Conservation (phyloP, 2,329 filamentous ascomycete species). For the Ophiocordyceps camponoti-rufipedis region DNA sequence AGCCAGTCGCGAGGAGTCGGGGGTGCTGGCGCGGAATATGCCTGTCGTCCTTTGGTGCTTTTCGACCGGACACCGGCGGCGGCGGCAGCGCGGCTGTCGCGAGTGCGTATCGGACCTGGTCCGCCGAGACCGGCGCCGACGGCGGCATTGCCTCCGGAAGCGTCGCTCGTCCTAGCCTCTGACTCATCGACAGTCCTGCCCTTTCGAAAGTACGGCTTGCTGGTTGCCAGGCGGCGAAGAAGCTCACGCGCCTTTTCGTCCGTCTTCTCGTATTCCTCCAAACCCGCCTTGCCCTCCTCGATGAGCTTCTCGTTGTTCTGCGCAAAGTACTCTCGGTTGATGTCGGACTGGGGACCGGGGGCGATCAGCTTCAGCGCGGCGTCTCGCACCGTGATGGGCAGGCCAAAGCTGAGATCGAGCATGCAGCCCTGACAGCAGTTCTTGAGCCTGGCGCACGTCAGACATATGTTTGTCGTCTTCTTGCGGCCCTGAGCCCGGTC, state of each 20-base stretch:
- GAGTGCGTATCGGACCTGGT: slow-evolving; percentile 64
- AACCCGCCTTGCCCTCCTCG: slow-evolving; percentile 69
- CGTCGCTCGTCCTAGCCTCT: slow-evolving; percentile 14
- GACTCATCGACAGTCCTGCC: slow-evolving; percentile 53
- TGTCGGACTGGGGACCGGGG: slow-evolving; percentile 74
- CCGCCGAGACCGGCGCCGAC: slow-evolving; percentile 40
- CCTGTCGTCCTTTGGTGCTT: slow-evolving; percentile 24
- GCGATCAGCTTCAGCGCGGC: slow-evolving; percentile 96
- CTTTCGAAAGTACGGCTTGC: slow-evolving; percentile 89
- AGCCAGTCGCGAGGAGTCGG: slow-evolving; percentile 71
- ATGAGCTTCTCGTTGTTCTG: slow-evolving; percentile 94
- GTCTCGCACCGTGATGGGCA: slow-evolving; percentile 88
- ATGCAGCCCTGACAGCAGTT: slow-evolving; percentile 99
- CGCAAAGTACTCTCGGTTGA: slow-evolving; percentile 95
- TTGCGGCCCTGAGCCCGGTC: slow-evolving; percentile 76
- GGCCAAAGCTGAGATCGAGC: slow-evolving; percentile 88
- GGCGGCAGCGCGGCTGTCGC: slow-evolving; percentile 36
- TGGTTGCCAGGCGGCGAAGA: slow-evolving; percentile 66
- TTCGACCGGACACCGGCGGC: slow-evolving; percentile 30
- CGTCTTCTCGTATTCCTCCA: slow-evolving; percentile 89
- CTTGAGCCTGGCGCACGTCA: slow-evolving; percentile 91
- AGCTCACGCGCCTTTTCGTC: slow-evolving; percentile 92
- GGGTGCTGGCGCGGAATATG: slow-evolving; percentile 59
- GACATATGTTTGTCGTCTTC: slow-evolving; percentile 86
- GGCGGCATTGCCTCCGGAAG: slow-evolving; percentile 24